Conservation (phyloP, 306 rosid species). For the Hippophae tibetana region DNA sequence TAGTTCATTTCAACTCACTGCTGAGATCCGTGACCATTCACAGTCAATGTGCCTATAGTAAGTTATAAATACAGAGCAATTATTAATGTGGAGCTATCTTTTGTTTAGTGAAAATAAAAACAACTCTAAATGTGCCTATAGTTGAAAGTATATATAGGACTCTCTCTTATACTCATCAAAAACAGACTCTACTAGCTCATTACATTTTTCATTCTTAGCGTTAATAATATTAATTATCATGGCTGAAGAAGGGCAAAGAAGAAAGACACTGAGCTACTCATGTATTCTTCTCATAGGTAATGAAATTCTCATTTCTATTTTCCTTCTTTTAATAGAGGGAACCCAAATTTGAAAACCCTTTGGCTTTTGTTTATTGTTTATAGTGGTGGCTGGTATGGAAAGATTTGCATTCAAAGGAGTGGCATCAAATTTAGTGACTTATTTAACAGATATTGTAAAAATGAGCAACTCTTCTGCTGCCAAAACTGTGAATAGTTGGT, state of each 20-base stretch:
- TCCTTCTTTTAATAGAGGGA: not conserved
- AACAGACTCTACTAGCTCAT: slow-evolving; percentile 5
- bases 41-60: slow-evolving; percentile 6
- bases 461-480: slow-evolving; percentile 91
- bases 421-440: slow-evolving; percentile 70
- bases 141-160: slow-evolving; percentile 8
- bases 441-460: slow-evolving; percentile 69
- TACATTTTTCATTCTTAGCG: slow-evolving; percentile 1
- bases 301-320: not conserved
- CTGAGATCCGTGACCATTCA: slow-evolving; percentile 44
- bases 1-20: slow-evolving; percentile 23
- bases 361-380: slow-evolving; percentile 1
- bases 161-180: slow-evolving; percentile 13
- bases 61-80: slow-evolving; percentile 18
- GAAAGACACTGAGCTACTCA: slow-evolving; percentile 35
- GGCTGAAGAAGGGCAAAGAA: slow-evolving; percentile 35
- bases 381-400: slow-evolving; percentile 80
- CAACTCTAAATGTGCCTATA: not conserved
- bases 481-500: slow-evolving; percentile 74
- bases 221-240: slow-evolving; percentile 8
- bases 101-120: slow-evolving; percentile 1
- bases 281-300: slow-evolving; percentile 88
- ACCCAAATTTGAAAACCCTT: not conserved
- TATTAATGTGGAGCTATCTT: not conserved
- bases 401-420: slow-evolving; percentile 92